Evolutionary conservation across 2,329 filamentous ascomycete genomes (phyloP).

Genomic region (Blastomyces gilchristii): DNA sequence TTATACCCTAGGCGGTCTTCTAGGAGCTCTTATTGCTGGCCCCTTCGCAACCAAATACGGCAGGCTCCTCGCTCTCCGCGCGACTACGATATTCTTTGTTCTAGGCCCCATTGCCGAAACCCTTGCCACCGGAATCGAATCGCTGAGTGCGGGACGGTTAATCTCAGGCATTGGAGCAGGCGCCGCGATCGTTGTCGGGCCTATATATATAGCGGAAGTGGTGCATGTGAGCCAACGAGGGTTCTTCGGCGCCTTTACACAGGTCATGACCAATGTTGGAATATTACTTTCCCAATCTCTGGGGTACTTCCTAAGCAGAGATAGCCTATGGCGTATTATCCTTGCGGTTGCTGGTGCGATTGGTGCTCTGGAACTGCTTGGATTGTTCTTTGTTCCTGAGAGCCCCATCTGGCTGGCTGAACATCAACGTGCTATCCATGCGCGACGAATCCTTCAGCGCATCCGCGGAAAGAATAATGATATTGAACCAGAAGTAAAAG

Average conservation of each 20-base stretch:
- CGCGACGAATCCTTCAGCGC: slow-evolving; percentile 58
- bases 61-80: slow-evolving; percentile 62
- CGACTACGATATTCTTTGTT: slow-evolving; percentile 67
- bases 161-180: slow-evolving; percentile 77
- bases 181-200: slow-evolving; percentile 82
- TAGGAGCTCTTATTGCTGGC: slow-evolving; percentile 71
- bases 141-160: slow-evolving; percentile 64
- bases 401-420: slow-evolving; percentile 78
- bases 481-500: slow-evolving; percentile 61
- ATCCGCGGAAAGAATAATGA: slow-evolving; percentile 62
- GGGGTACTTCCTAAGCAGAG: slow-evolving; percentile 78
- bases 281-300: slow-evolving; percentile 75
- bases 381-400: slow-evolving; percentile 69
- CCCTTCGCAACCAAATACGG: slow-evolving; percentile 69
- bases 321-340: slow-evolving; percentile 71
- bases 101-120: slow-evolving; percentile 68
- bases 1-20: slow-evolving; percentile 79
- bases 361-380: slow-evolving; percentile 55
- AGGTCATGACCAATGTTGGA: slow-evolving; percentile 86
- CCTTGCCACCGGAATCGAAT: slow-evolving; percentile 53
- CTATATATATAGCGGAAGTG: slow-evolving; percentile 88
- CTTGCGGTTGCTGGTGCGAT: slow-evolving; percentile 62
- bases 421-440: slow-evolving; percentile 50
- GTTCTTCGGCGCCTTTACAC: slow-evolving; percentile 71
- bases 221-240: slow-evolving; percentile 64